These are phyloP conservation scores for Crotalaria pallida DNA, from an alignment of 306 rosid species.

Conservation along the genomic window DNA sequence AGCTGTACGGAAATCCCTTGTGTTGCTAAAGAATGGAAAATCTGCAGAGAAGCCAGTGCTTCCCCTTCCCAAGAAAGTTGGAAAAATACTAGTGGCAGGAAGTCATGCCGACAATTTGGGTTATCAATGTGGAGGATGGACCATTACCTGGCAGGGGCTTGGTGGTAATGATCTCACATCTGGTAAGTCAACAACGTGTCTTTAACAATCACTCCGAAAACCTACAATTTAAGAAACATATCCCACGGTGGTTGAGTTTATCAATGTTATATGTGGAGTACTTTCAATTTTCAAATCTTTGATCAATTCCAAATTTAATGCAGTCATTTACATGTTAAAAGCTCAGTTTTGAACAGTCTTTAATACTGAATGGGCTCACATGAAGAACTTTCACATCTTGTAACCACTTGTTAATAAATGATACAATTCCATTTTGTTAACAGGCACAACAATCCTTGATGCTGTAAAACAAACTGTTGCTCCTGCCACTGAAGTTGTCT, in stretches of 20 bases:
- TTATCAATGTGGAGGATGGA: constrained; percentile 97
- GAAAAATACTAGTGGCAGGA: constrained; percentile 76
- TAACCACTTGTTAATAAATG: background rate
- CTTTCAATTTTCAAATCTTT: background rate
- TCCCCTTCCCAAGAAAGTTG: constrained; percentile 83
- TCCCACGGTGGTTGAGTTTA: background rate
- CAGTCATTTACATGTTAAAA: too few species aligned
- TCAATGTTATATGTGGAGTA: background rate
- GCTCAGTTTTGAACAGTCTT: background rate
- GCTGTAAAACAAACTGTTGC: constrained; percentile 63
- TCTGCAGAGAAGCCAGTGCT: constrained; percentile 48
- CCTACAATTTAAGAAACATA: background rate
- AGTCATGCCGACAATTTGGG: constrained; percentile 89
- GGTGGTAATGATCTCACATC: constrained; percentile 60
- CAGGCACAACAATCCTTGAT: constrained; percentile 82
- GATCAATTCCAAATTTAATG: background rate
- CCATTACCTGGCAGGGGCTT: constrained; percentile 91
- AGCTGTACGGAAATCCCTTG: constrained; percentile 91
- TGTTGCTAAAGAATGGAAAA: constrained; percentile 77
- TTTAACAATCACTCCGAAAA: background rate
- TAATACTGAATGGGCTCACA: too few species aligned
- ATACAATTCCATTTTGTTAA: background rate
- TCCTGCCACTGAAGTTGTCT: constrained; percentile 56
- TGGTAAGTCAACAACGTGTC: constrained; percentile 43
- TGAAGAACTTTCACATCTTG: background rate